Conservation (phyloP, 2,329 filamentous ascomycete species). For the Scedosporium apiospermum region DNA sequence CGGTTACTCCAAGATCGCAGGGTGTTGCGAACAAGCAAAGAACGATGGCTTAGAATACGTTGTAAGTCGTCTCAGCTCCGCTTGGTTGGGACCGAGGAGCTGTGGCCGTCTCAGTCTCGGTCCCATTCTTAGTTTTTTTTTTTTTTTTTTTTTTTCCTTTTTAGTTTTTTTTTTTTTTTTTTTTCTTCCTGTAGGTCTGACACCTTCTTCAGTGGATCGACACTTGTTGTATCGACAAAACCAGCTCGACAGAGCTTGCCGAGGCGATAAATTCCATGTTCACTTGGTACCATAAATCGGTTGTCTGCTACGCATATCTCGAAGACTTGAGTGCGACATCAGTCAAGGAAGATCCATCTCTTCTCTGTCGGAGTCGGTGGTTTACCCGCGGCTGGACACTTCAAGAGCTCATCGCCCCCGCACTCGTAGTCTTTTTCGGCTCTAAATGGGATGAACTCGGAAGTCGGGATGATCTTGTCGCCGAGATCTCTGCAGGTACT, state of each 20-base stretch:
- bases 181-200: too few relatives aligned
- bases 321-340: slow-evolving; percentile 10
- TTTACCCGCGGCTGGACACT: slow-evolving; percentile 45
- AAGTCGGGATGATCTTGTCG: slow-evolving; percentile 6
- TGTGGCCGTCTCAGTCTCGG: background rate
- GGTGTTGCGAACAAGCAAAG: slow-evolving; percentile 1
- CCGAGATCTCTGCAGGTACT: slow-evolving; percentile 11
- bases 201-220: slow-evolving; percentile 16
- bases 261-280: slow-evolving; percentile 21
- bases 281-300: slow-evolving; percentile 16
- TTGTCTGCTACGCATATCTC: slow-evolving; percentile 16
- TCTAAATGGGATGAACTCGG: slow-evolving; percentile 18
- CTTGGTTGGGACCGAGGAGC: background rate
- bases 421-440: slow-evolving; percentile 19
- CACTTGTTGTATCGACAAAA: slow-evolving; percentile 20
- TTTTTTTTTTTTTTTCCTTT: too few relatives aligned
- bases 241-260: slow-evolving; percentile 17
- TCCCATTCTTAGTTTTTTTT: background rate
- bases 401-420: slow-evolving; percentile 53
- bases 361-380: slow-evolving; percentile 15
- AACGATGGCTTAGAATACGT: slow-evolving; percentile 9
- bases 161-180: too few relatives aligned
- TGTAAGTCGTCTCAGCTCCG: background rate
- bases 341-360: background rate
- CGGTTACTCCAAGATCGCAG: slow-evolving; percentile 9